phyloP scores from a whole-genome alignment of 805 yeast species.

The Teunomyces barrocoloradensis region DNA sequence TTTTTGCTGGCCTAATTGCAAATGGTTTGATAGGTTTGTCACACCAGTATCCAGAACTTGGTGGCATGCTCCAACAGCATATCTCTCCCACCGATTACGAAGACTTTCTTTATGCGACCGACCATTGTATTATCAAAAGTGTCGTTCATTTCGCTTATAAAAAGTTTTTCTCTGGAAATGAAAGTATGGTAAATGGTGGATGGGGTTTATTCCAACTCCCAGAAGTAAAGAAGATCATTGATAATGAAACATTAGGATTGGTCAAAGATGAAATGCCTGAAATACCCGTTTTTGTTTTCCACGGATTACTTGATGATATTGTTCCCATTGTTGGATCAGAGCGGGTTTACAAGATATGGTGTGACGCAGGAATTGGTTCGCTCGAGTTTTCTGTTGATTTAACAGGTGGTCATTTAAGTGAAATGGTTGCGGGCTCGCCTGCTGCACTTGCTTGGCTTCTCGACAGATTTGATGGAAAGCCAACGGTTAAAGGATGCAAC shows the following conservation, averaged over 20 bases:
- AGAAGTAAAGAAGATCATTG: slow-evolving; percentile 12
- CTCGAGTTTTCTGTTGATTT: slow-evolving; percentile 8
- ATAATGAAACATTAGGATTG: slow-evolving; percentile 21
- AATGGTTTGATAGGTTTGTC: slow-evolving; percentile 28
- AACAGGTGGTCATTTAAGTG: slow-evolving; percentile 15
- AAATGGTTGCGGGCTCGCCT: slow-evolving; percentile 12
- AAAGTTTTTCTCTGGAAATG: slow-evolving; percentile 14
- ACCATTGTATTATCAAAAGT: slow-evolving; percentile 1
- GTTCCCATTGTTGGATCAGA: slow-evolving; percentile 8
- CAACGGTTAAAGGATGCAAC: slow-evolving; percentile 16
- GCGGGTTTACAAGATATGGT: slow-evolving; percentile 11
- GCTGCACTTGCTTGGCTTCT: slow-evolving; percentile 19
- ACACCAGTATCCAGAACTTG: slow-evolving; percentile 26
- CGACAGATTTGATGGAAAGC: slow-evolving; percentile 13
- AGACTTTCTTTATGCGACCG: background rate
- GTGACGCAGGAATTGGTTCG: slow-evolving; percentile 9
- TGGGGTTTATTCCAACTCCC: slow-evolving; percentile 15
- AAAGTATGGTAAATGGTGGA: slow-evolving; percentile 13
- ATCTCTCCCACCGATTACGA: background rate
- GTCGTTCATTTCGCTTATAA: slow-evolving; percentile 6
- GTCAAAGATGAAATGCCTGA: slow-evolving; percentile 9
- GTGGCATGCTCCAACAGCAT: background rate
- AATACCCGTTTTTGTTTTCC: slow-evolving; percentile 11
- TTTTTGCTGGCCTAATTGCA: slow-evolving; percentile 30
- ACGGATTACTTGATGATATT: slow-evolving; percentile 10